These are phyloP conservation scores for Cryomyces minteri DNA, from an alignment of 495 filamentous ascomycete genomes.

Conservation along the genomic window DNA sequence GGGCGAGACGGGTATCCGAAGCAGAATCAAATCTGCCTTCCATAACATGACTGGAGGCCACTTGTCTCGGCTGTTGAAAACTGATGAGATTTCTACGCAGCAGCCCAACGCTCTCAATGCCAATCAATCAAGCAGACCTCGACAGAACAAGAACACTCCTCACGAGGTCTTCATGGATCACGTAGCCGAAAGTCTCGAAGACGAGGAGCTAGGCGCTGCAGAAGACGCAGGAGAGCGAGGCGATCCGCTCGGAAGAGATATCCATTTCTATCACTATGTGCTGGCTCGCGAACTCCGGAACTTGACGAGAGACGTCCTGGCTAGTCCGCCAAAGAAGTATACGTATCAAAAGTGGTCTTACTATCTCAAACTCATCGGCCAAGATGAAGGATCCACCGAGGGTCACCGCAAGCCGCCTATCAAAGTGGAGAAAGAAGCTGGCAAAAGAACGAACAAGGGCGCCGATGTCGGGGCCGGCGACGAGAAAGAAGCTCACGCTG, in stretches of 20 bases:
- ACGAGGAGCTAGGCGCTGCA: constrained; percentile 23
- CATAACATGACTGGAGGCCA: constrained; percentile 9
- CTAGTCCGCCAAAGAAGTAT: constrained; percentile 45
- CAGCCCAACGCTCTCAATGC: not conserved
- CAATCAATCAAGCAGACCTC: constrained; percentile 1
- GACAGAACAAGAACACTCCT: constrained; percentile 9
- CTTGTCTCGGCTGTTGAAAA: constrained; percentile 2
- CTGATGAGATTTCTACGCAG: not conserved
- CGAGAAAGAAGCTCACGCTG: not conserved
- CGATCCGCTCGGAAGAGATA: constrained; percentile 24
- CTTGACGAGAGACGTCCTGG: constrained; percentile 43
- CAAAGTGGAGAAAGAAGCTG: constrained; percentile 8
- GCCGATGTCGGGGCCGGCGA: constrained; percentile 2
- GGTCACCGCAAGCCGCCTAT: constrained; percentile 12
- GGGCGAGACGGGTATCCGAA: constrained; percentile 32
- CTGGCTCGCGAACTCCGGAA: constrained; percentile 50
- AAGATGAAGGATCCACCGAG: constrained; percentile 33
- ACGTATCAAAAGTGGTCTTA: constrained; percentile 68
- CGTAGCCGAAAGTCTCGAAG: constrained; percentile 15
- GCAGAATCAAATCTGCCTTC: constrained; percentile 5
- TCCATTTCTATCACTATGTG: constrained; percentile 44
- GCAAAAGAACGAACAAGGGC: constrained; percentile 9
- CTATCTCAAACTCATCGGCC: constrained; percentile 56
- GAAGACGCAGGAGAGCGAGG: constrained; percentile 24
- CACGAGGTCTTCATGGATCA: constrained; percentile 10